Evolutionary conservation across 192 early-diverging fungal genomes (phyloP).

Genomic region (Coemansia javaensis): DNA sequence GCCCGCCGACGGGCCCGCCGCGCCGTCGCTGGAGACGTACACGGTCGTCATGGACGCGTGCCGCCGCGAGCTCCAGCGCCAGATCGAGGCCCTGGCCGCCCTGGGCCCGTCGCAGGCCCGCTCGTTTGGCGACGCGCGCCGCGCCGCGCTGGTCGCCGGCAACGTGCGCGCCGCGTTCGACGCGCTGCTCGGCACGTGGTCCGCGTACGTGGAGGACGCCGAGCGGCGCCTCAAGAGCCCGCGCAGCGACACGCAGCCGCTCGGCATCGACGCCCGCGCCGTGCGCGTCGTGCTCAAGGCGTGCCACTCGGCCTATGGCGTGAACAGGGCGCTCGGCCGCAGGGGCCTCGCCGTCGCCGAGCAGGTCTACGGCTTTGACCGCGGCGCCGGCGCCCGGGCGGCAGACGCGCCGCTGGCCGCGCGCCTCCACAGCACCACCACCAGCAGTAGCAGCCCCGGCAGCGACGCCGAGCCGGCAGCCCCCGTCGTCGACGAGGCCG

Average conservation of each 20-base stretch:
- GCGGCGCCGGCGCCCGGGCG: neutral
- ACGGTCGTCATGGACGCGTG: constrained; percentile 29
- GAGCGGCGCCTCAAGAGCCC: constrained; percentile 5
- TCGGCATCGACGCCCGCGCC: constrained; percentile 22
- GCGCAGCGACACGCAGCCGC: constrained; percentile 7
- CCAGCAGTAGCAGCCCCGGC: neutral
- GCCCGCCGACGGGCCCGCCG: constrained; percentile 14
- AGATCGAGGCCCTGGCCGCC: constrained; percentile 9
- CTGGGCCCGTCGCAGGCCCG: neutral
- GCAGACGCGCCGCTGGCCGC: constrained; percentile 8
- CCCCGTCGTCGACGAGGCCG: constrained; percentile 15
- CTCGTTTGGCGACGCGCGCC: neutral
- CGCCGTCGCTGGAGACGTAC: constrained; percentile 38
- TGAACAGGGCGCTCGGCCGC: constrained; percentile 33
- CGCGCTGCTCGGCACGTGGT: constrained; percentile 20
- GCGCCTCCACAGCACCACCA: constrained; percentile 8
- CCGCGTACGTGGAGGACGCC: constrained; percentile 22
- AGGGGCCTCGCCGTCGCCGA: constrained; percentile 28
- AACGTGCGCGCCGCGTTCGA: constrained; percentile 20
- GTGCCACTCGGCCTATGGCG: constrained; percentile 25
- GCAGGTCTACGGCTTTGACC: constrained; percentile 28
- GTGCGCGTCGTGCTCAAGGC: constrained; percentile 33
- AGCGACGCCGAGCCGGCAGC: neutral
- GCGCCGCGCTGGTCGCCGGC: constrained; percentile 9
- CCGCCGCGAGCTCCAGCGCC: constrained; percentile 24